Evolutionary conservation across 1,139 yeast species (phyloP).

Genomic region (Geotrichum aggregatum): DNA sequence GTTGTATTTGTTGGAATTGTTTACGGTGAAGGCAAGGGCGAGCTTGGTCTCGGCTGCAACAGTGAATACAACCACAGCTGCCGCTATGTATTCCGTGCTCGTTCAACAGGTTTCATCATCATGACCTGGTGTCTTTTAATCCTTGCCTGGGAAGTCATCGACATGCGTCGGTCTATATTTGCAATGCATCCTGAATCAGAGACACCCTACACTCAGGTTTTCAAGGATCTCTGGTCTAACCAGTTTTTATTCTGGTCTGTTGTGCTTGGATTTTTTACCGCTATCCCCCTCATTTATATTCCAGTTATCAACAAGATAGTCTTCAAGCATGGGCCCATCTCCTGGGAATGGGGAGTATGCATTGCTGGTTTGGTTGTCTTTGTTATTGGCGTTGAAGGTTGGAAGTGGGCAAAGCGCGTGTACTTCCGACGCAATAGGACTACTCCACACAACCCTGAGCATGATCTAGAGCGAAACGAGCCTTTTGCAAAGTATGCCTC

Average conservation of each 20-base stretch:
- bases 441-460: conserved; percentile 52
- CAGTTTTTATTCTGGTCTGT: conserved; percentile 83
- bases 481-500: conserved; percentile 63
- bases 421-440: conserved; percentile 43
- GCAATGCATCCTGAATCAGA: conserved; percentile 67
- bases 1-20: conserved; percentile 62
- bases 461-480: conserved; percentile 58
- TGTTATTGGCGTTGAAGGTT: conserved; percentile 57
- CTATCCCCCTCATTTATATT: conserved; percentile 80
- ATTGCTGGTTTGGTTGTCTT: conserved; percentile 60
- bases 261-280: conserved; percentile 61
- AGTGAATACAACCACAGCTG: conserved; percentile 47
- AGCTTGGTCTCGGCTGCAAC: conserved; percentile 67
- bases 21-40: conserved; percentile 58
- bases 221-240: conserved; percentile 66
- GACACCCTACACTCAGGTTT: conserved; percentile 55
- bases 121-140: conserved; percentile 90
- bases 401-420: conserved; percentile 64
- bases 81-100: conserved; percentile 65
- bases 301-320: conserved; percentile 81
- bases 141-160: conserved; percentile 88
- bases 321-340: conserved; percentile 68
- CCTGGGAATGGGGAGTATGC: conserved; percentile 82
- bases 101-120: conserved; percentile 76
- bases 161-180: conserved; percentile 69